Evolutionary conservation across 2,329 filamentous ascomycete species (phyloP).

Genomic region (Colletotrichum sojae): DNA sequence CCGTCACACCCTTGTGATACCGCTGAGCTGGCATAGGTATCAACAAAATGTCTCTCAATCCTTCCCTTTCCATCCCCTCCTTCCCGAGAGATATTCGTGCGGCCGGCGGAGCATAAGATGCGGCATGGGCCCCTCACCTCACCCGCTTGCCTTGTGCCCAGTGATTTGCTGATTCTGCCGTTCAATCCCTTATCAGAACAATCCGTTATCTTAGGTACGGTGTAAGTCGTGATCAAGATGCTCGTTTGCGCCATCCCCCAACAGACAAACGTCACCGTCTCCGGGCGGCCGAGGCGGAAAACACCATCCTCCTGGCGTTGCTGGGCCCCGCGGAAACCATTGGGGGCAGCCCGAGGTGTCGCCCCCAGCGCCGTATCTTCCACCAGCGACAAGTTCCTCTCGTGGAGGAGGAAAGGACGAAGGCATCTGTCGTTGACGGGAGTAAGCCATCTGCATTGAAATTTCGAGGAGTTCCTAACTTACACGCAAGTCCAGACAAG

Average conservation of each 20-base stretch:
- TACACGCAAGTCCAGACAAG: too few relatives aligned
- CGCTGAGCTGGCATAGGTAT: constrained; percentile 8
- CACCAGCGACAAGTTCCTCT: neutral
- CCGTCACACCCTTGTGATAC: neutral
- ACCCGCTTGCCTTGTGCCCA: neutral
- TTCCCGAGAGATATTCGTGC: too few relatives aligned
- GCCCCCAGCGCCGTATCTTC: neutral
- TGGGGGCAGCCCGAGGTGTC: neutral
- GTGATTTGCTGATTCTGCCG: neutral
- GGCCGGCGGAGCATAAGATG: neutral
- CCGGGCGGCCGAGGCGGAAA: neutral
- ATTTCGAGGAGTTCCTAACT: too few relatives aligned
- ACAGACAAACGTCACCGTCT: neutral
- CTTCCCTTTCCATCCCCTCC: too few relatives aligned
- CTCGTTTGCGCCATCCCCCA: constrained; percentile 35
- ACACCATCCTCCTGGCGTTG: constrained; percentile 3
- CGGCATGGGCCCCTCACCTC: neutral
- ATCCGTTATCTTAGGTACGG: neutral
- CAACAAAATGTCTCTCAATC: neutral
- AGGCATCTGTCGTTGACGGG: neutral
- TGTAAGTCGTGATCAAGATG: constrained; percentile 20
- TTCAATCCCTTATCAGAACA: too few relatives aligned
- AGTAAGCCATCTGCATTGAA: too few relatives aligned
- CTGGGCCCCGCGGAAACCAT: constrained; percentile 16
- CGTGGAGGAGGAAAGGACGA: neutral